phyloP scores from a whole-genome alignment of 73 alveolate genomes.

The Paraurostyla sp. region DNA sequence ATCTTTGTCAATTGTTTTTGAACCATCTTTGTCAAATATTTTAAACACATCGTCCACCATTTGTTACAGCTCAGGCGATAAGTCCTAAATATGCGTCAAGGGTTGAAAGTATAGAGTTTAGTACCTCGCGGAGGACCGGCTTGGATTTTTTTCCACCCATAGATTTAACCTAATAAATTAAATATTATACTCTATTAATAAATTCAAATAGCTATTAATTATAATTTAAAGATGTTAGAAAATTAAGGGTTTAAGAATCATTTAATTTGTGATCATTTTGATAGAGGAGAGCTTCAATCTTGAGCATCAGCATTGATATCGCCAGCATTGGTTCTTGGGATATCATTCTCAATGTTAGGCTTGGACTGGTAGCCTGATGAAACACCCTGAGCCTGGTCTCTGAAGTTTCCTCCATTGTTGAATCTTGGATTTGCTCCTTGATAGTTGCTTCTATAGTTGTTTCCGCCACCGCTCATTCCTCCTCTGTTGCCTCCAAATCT shows the following conservation, averaged over 20 bases:
- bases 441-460: too few relatives aligned
- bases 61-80: background rate
- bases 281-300: too few relatives aligned
- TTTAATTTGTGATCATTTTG: background rate
- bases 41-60: conserved; percentile 73
- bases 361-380: too few relatives aligned
- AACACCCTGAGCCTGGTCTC: too few relatives aligned
- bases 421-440: too few relatives aligned
- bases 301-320: too few relatives aligned
- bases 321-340: too few relatives aligned
- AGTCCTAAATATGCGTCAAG: background rate
- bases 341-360: too few relatives aligned
- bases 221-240: background rate
- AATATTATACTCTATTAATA: conserved; percentile 1
- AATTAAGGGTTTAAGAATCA: background rate
- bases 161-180: background rate
- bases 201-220: background rate
- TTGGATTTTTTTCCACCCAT: conserved; percentile 17
- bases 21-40: conserved; percentile 79
- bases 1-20: conserved; percentile 78
- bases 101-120: background rate
- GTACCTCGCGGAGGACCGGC: conserved; percentile 14
- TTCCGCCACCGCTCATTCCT: too few relatives aligned
- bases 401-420: too few relatives aligned
- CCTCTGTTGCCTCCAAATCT: too few relatives aligned